Base-by-base conservation (phyloP, 257 asterid genomes). In the Solanum chmielewskii region DNA sequence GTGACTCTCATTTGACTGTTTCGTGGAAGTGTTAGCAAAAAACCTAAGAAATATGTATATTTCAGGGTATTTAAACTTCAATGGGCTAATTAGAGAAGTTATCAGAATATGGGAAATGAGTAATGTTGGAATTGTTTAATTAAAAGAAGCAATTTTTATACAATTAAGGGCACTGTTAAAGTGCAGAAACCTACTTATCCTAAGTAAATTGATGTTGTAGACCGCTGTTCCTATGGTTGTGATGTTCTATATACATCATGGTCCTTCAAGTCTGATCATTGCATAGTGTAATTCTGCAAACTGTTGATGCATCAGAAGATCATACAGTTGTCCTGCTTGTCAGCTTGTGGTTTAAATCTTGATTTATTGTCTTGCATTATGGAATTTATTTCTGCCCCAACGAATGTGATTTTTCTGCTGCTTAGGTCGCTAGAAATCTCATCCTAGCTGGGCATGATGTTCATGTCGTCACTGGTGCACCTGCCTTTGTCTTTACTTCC, bases 391-490 rank as follows among this genome's bases (percentile, higher is more conserved):
- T 25, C 25, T 90, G 47, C 76, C 47, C 41, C 86, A 77, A 45
- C 44, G 31, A 41, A 45, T 59, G 70, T 85, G 64, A 66, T 42
- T 12, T 12, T 87, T 68, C 37, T 70, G 60, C 42, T 90, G 88
- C 83, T 87, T 90, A 97, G 99, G 99, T 97, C 83, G 93, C 94
- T 89, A 96, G 99, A 59, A 96, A 97, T 91, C 98, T 97, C 64
- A 97, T 97, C 89, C 93, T 91, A 85, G 96, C 95, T 13, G 99
- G 99, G 11, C 98, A 97, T 64, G 94, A 93, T 88, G 99, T 97
- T 91, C 98, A 97, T 89, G 98, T 97, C 83, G 99, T 97, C 83
- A 95, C 99, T 31, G 99, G 97, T 86, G 99, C 99, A 69, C 99
- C 99, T 4, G 97, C 94, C 87, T 97, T 96, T 88, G 99, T 97